Evolutionary conservation across 2,329 filamentous ascomycete genomes (phyloP).

Genomic region (Leptosphaerulina australis): DNA sequence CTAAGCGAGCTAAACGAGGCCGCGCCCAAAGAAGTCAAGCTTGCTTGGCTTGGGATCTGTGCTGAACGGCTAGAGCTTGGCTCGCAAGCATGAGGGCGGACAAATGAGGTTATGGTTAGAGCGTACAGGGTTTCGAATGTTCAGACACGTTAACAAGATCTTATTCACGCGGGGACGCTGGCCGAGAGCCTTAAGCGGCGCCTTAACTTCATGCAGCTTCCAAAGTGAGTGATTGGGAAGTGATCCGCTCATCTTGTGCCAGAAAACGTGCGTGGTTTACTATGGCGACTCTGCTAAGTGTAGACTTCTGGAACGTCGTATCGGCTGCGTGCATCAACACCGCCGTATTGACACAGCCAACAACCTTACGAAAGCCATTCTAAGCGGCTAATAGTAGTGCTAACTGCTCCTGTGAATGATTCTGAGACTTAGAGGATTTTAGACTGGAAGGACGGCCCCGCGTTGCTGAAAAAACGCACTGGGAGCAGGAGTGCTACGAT

Average conservation of each 20-base stretch:
- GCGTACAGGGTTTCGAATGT: conserved; percentile 12
- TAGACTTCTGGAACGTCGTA: conserved; percentile 12
- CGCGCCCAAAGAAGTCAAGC: conserved; percentile 19
- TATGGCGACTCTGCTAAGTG: conserved; percentile 4
- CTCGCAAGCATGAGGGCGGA: conserved; percentile 18
- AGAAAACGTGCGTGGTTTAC: conserved; percentile 6
- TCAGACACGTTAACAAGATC: conserved; percentile 15
- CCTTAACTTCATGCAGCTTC: conserved; percentile 22
- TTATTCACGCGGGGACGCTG: conserved; percentile 25
- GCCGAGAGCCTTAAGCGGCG: conserved; percentile 26
- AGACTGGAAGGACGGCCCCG: conserved; percentile 8
- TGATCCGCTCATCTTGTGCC: conserved; percentile 24
- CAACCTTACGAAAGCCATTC: conserved; percentile 11
- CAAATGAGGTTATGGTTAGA: conserved; percentile 19
- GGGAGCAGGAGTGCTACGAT: conserved; percentile 10
- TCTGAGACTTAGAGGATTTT: not conserved
- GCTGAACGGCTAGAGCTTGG: conserved; percentile 27
- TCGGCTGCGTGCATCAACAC: conserved; percentile 15
- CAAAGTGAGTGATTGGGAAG: conserved; percentile 17
- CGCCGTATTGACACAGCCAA: conserved; percentile 8
- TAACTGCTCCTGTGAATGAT: not conserved
- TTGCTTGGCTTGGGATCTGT: conserved; percentile 21
- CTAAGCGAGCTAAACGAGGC: conserved; percentile 18
- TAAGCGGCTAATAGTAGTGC: conserved; percentile 8
- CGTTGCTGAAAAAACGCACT: conserved; percentile 4